phyloP scores from a whole-genome alignment of 148 eudicot genomes.

The Rhododendron williamsianum region DNA sequence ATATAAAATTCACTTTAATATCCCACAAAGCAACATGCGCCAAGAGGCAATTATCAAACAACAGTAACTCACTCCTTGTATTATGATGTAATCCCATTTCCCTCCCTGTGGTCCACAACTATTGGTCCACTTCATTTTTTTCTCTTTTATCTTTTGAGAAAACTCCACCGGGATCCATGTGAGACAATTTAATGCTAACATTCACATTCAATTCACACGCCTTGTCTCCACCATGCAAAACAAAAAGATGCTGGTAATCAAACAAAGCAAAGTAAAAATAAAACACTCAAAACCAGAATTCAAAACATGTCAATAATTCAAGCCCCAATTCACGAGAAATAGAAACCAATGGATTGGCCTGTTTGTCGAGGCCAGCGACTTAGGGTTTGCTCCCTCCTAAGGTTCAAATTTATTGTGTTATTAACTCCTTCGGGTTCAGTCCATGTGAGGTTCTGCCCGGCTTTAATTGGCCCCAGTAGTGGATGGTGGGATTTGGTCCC shows the following conservation, averaged over 20 bases:
- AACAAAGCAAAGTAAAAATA: conserved; percentile 17
- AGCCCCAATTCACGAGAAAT: conserved; percentile 30
- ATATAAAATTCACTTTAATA: neutral
- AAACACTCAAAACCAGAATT: conserved; percentile 14
- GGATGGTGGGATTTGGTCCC: no score
- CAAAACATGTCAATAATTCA: conserved; percentile 27
- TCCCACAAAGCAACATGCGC: neutral
- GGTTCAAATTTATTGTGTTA: neutral
- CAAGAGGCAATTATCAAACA: neutral
- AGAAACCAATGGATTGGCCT: neutral
- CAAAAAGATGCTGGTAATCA: conserved; percentile 33
- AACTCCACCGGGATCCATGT: conserved; percentile 64
- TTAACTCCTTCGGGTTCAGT: neutral
- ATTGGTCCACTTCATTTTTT: conserved; percentile 10
- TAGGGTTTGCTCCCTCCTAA: neutral
- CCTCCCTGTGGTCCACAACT: conserved; percentile 31
- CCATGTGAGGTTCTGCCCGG: neutral
- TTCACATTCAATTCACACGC: conserved; percentile 14
- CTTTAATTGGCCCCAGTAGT: neutral
- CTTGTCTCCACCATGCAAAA: conserved; percentile 19
- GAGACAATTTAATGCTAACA: conserved; percentile 70
- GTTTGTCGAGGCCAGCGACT: neutral
- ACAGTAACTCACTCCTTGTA: conserved; percentile 1
- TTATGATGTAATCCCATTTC: conserved; percentile 25
- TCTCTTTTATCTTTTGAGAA: neutral